Base-by-base conservation (phyloP, 1,284 basidiomycete species). In the Gymnopus androsaceus region DNA sequence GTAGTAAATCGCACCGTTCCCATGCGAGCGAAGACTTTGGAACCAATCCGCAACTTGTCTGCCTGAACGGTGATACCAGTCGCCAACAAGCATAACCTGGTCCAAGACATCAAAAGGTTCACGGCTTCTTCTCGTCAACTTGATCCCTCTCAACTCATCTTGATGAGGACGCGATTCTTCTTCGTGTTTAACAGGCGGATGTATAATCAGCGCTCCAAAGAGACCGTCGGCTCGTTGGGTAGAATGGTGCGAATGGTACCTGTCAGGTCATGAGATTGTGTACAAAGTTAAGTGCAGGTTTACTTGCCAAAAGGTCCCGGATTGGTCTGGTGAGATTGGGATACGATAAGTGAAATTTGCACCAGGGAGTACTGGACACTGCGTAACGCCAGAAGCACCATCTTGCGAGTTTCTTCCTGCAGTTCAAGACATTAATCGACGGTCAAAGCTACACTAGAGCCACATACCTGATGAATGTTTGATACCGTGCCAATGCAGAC, bases 1-100 rank as follows among this genome's bases (percentile, higher is more conserved):
- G 15, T 5, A 14, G n/a, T 3, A 7, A n/a, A 28, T n/a, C 41
- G 8, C 19, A 46, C 51, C 54, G 21, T 54, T 52, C 23, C 56
- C 56, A 50, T 47, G 50, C 30, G 56, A 52, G 38, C 56, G 51
- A 14, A 53, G 47, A 38, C 56, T 57, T 37, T 57, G 56, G 31
- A 36, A 57, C 56, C 56, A 57, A 15, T 53, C 51, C 25, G 33
- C 19, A 4, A 57, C 47, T 45, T 57, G 25, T 6, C 21, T 49
- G 1, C 45, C 56, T 41, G 56, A 49, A n/a, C 56, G 51, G 42
- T 57, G 50, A n/a, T 57, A 57, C 56, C 56, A 57, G 15, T 57
- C 56, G 3, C 56, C 56, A 30, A 57, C n/a, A 27, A 57, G 51
- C 42, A 57, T 45, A 7, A 56, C 25, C 28, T 56, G 54, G 11